A percentile compares a stretch with the other conserved stretches of the same genome.
Evolutionary conservation across 768 basidiomycete species (phyloP).

Genomic region (Panaeolus papilionaceus): DNA sequence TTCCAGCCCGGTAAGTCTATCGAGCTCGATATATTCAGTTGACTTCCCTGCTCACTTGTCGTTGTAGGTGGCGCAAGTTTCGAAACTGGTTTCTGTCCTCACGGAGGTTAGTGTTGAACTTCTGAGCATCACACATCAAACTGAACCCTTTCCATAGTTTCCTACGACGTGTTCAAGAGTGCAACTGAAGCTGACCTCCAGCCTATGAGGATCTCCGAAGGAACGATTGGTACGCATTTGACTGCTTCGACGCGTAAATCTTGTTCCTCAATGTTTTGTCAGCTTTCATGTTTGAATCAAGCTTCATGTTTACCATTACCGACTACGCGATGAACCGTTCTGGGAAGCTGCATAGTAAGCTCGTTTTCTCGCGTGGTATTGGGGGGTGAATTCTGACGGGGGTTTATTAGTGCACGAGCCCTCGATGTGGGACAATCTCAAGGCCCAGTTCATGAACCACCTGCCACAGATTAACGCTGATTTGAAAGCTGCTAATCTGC

Average conservation of each 20-base stretch:
- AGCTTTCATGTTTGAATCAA: constrained; percentile 73
- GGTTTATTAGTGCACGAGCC: constrained; percentile 58
- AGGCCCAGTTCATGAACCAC: constrained; percentile 62
- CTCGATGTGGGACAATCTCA: constrained; percentile 70
- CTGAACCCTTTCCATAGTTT: constrained; percentile 41
- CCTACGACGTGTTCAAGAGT: constrained; percentile 65
- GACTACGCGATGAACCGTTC: constrained; percentile 67
- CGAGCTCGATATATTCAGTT: background rate
- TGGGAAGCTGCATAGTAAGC: constrained; percentile 63
- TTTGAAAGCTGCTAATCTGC: constrained; percentile 47
- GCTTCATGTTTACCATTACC: constrained; percentile 66
- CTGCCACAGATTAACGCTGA: constrained; percentile 60
- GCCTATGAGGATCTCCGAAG: constrained; percentile 59
- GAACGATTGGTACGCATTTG: constrained; percentile 51
- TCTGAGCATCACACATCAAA: too few relatives aligned
- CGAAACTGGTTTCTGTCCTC: constrained; percentile 69
- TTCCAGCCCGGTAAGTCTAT: constrained; percentile 57
- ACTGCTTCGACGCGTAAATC: background rate
- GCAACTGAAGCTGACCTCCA: constrained; percentile 57
- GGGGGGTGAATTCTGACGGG: background rate
- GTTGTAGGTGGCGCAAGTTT: constrained; percentile 57
- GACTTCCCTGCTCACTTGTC: background rate
- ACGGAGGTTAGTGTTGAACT: constrained; percentile 51
- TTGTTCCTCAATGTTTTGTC: background rate
- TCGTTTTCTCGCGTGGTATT: background rate